Conservation (phyloP, 352 stramenopile genomes). For the Globisporangium cylindrosporum region DNA sequence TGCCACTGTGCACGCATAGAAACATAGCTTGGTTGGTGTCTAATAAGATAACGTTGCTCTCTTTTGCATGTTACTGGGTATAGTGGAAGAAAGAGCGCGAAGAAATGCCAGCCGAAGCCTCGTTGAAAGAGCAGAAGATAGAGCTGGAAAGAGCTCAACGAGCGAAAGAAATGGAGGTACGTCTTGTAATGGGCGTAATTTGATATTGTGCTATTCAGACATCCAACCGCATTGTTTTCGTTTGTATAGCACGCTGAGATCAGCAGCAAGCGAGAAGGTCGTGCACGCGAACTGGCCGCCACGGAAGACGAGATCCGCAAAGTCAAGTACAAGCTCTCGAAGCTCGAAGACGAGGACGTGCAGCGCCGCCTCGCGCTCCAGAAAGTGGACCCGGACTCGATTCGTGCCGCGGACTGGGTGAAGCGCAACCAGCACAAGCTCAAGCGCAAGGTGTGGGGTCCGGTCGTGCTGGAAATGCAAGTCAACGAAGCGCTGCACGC, state of each 20-base stretch:
- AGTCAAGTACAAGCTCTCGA: constrained; percentile 49
- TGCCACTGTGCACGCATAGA: neutral
- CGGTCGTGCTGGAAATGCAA: constrained; percentile 82
- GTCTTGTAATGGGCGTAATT: neutral
- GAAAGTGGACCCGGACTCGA: constrained; percentile 60
- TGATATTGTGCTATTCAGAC: neutral
- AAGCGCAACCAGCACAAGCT: constrained; percentile 65
- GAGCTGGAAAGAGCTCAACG: constrained; percentile 65
- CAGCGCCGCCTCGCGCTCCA: constrained; percentile 62
- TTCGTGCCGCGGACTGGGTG: constrained; percentile 76
- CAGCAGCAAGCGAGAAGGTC: constrained; percentile 58
- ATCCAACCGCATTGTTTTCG: neutral
- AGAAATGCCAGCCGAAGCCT: constrained; percentile 44
- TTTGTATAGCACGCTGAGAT: constrained; percentile 62
- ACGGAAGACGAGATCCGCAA: constrained; percentile 55
- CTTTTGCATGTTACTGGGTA: neutral
- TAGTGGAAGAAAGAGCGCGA: constrained; percentile 63
- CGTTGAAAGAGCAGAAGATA: constrained; percentile 59
- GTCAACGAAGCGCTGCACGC: constrained; percentile 75
- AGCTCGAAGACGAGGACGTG: constrained; percentile 74
- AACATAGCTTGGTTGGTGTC: neutral
- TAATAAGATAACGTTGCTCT: neutral
- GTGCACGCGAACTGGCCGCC: constrained; percentile 40
- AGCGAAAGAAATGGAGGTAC: constrained; percentile 67
- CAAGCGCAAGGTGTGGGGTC: constrained; percentile 78